Percentiles rank a stretch among this genome's conserved stretches.
phyloP scores from a whole-genome alignment of 2,329 filamentous ascomycete species.

The Daldinia eschscholtzii region DNA sequence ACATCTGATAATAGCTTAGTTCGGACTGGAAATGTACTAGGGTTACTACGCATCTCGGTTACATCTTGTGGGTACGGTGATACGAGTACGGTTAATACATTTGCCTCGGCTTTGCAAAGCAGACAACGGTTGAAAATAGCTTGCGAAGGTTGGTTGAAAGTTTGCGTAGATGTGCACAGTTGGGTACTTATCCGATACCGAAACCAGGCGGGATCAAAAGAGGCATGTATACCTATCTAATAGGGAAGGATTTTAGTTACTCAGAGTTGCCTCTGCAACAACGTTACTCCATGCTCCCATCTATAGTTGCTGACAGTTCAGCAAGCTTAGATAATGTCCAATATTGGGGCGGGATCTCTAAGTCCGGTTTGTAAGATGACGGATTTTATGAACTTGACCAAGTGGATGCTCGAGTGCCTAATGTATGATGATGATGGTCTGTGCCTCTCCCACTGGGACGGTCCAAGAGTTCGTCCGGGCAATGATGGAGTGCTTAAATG shows the following conservation, averaged over 20 bases:
- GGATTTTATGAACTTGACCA: conserved; percentile 10
- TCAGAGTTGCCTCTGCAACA: background rate
- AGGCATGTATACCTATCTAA: background rate
- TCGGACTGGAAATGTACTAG: conserved; percentile 25
- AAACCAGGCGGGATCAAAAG: conserved; percentile 11
- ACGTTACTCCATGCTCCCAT: conserved; percentile 31
- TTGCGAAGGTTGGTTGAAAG: background rate
- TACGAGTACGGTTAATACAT: conserved; percentile 35
- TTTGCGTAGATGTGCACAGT: background rate
- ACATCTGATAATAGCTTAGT: conserved; percentile 32
- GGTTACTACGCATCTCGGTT: conserved; percentile 42
- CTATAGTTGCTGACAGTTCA: conserved; percentile 19
- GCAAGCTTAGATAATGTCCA: conserved; percentile 25
- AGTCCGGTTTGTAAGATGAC: conserved; percentile 29
- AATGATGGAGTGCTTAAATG: conserved; percentile 28
- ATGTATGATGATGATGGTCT: conserved; percentile 34
- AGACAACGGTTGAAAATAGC: conserved; percentile 12
- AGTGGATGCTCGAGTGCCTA: conserved; percentile 18
- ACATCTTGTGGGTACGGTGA: conserved; percentile 42
- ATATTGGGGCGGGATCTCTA: conserved; percentile 32
- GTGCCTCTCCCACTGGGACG: conserved; percentile 36
- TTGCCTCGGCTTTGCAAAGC: conserved; percentile 35
- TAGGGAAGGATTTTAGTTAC: background rate
- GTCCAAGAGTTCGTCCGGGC: conserved; percentile 29
- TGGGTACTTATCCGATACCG: conserved; percentile 5